Evolutionary conservation across 768 basidiomycete genomes (phyloP).

Genomic region (Basidioascus undulatus): DNA sequence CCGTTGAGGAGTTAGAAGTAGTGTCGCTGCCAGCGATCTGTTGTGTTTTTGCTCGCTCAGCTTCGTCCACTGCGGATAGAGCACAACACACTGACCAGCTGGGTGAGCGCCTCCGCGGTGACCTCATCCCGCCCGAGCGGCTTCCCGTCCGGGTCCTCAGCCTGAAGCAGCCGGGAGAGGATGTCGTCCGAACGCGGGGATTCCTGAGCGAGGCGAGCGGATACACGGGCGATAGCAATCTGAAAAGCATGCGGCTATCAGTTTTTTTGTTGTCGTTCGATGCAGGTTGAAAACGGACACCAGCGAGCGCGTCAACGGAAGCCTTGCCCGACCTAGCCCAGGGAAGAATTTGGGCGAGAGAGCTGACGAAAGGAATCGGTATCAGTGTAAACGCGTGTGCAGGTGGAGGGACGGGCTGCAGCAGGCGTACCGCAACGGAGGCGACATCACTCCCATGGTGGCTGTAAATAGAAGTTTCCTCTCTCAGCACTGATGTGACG

Average conservation of each 20-base stretch:
- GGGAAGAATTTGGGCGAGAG: constrained; percentile 35
- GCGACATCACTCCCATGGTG: constrained; percentile 53
- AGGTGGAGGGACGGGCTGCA: not conserved
- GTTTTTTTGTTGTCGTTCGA: no score
- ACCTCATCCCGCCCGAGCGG: constrained; percentile 58
- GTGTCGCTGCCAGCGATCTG: constrained; percentile 79
- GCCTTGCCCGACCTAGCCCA: constrained; percentile 42
- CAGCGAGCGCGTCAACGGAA: constrained; percentile 48
- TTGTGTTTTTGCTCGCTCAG: constrained; percentile 56
- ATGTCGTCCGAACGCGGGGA: no score
- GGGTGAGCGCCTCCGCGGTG: constrained; percentile 38
- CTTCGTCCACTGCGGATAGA: no score
- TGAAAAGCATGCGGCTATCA: no score
- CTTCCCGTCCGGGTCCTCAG: constrained; percentile 51
- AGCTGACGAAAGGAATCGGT: constrained; percentile 30
- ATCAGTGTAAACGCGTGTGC: not conserved
- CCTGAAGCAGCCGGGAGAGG: constrained; percentile 52
- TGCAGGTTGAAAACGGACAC: constrained; percentile 21
- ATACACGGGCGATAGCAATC: constrained; percentile 24
- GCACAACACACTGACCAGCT: constrained; percentile 2
- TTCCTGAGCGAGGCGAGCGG: no score
- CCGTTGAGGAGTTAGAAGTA: constrained; percentile 80
- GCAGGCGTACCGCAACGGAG: constrained; percentile 27
- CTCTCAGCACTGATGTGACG: no score
- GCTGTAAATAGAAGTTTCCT: no score